phyloP scores from a whole-genome alignment of 2,329 filamentous ascomycete species.

The Phaeosphaeriaceae sp. region DNA sequence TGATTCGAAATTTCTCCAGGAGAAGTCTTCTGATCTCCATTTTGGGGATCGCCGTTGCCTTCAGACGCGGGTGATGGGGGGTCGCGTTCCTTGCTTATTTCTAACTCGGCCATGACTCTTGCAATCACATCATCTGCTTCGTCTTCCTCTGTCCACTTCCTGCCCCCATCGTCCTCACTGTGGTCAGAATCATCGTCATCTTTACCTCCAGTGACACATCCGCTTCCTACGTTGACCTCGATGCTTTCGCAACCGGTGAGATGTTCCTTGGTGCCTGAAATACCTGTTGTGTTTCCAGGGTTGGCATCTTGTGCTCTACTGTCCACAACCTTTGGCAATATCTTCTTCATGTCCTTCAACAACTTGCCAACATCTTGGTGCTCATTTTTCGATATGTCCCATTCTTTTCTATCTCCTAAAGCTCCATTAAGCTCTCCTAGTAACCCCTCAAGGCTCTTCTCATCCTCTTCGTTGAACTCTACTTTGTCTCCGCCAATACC shows the following conservation, averaged over 20 bases:
- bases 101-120: conserved; percentile 54
- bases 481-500: conserved; percentile 32
- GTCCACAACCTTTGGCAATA: conserved; percentile 45
- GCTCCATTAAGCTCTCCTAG: conserved; percentile 49
- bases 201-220: conserved; percentile 24
- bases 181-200: conserved; percentile 26
- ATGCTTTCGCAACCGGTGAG: conserved; percentile 42
- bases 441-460: conserved; percentile 55
- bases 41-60: conserved; percentile 16
- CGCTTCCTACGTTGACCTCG: conserved; percentile 38
- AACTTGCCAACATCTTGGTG: conserved; percentile 50
- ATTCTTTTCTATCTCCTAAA: conserved; percentile 43
- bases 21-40: conserved; percentile 2
- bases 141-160: conserved; percentile 41
- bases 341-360: conserved; percentile 49
- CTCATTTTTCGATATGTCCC: conserved; percentile 50
- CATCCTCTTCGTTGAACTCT: conserved; percentile 49
- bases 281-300: conserved; percentile 5
- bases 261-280: conserved; percentile 14
- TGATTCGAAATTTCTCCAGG: not conserved
- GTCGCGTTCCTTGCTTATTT: conserved; percentile 51
- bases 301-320: conserved; percentile 9
- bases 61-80: conserved; percentile 29
- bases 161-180: conserved; percentile 18
- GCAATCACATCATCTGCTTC: conserved; percentile 57